A percentile compares a stretch with the other conserved stretches of the same genome.
phyloP scores from a whole-genome alignment of 768 basidiomycete genomes.

The Strobilomyces confusus region DNA sequence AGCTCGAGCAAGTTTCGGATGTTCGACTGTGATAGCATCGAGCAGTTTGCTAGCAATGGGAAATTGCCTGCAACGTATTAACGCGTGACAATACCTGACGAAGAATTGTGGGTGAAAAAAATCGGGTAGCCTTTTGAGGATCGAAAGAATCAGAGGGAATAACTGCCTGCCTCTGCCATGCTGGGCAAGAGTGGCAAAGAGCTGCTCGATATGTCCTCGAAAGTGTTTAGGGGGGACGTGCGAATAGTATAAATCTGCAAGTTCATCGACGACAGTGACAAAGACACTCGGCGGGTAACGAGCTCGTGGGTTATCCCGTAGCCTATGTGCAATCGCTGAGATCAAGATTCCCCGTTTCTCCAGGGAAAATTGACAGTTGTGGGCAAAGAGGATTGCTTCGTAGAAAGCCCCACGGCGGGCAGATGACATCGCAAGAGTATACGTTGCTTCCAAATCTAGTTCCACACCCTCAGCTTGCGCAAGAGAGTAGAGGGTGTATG shows the following conservation, averaged over 20 bases:
- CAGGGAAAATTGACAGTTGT: constrained; percentile 26
- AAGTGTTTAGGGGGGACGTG: constrained; percentile 37
- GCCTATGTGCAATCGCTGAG: constrained; percentile 34
- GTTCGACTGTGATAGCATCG: constrained; percentile 15
- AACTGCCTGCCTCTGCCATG: constrained; percentile 36
- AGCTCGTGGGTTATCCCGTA: constrained; percentile 33
- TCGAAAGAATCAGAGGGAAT: constrained; percentile 37
- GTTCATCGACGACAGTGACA: constrained; percentile 31
- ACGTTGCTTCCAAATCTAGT: constrained; percentile 21
- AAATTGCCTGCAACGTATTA: constrained; percentile 42
- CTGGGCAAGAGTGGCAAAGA: constrained; percentile 38
- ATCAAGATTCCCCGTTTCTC: constrained; percentile 37
- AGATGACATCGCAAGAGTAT: constrained; percentile 31
- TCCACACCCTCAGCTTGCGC: constrained; percentile 20
- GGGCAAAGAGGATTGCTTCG: constrained; percentile 34
- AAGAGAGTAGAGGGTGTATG: constrained; percentile 34
- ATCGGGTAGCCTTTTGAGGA: constrained; percentile 31
- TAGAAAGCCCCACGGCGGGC: constrained; percentile 24
- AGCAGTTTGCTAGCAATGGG: constrained; percentile 32
- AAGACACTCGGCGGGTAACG: constrained; percentile 30
- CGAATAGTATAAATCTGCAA: constrained; percentile 36
- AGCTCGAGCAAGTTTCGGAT: constrained; percentile 13
- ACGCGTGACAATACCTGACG: constrained; percentile 32
- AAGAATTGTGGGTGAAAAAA: constrained; percentile 42
- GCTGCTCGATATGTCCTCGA: constrained; percentile 41